Conservation (phyloP, 352 stramenopile species). For the Phytophthora pinifolia region DNA sequence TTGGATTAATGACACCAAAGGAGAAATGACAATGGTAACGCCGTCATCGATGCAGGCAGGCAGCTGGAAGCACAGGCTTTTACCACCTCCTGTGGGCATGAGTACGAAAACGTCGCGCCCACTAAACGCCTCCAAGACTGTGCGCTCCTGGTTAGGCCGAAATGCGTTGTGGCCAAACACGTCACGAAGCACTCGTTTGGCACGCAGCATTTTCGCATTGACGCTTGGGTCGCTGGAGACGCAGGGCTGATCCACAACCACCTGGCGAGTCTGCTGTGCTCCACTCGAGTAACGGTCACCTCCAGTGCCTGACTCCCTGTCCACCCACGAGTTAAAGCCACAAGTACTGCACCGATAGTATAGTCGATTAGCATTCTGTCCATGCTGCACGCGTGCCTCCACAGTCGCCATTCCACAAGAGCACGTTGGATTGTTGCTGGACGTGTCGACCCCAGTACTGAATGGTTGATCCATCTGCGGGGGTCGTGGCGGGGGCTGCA, state of each 20-base stretch:
- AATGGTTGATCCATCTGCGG: conserved; percentile 9
- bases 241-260: conserved; percentile 32
- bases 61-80: conserved; percentile 98
- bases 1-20: conserved; percentile 98
- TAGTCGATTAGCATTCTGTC: conserved; percentile 56
- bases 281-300: conserved; percentile 7
- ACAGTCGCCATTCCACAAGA: conserved; percentile 65
- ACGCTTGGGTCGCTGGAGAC: conserved; percentile 53
- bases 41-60: conserved; percentile 90
- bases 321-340: conserved; percentile 76
- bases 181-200: conserved; percentile 74
- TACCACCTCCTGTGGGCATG: conserved; percentile 99
- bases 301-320: conserved; percentile 25
- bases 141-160: conserved; percentile 93
- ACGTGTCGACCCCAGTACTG: conserved; percentile 8
- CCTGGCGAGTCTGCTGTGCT: conserved; percentile 10
- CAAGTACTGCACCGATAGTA: conserved; percentile 78
- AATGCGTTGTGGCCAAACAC: conserved; percentile 97
- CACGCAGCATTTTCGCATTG: conserved; percentile 64
- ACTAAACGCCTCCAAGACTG: conserved; percentile 93
- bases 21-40: conserved; percentile 97
- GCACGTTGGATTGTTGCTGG: conserved; percentile 37
- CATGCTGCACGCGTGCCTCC: conserved; percentile 64
- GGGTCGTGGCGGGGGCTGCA: conserved; percentile 10
- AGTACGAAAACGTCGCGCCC: conserved; percentile 97